phyloP scores from a whole-genome alignment of 768 basidiomycete species.

The Tricholoma sp. region DNA sequence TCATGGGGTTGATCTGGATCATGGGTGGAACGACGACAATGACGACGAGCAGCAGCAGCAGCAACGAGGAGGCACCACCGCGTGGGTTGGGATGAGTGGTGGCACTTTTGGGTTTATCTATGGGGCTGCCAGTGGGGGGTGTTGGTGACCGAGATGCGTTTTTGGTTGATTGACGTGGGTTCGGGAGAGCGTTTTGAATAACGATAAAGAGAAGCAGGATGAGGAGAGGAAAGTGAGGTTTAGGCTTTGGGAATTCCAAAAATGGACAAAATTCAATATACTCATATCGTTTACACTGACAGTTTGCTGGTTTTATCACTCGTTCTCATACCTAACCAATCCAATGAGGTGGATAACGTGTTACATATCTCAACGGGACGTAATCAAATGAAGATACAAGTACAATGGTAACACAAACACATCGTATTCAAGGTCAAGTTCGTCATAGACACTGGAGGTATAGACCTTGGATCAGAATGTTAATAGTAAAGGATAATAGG shows the following conservation, averaged over 20 bases:
- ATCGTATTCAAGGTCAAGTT: not conserved
- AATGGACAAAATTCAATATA: not conserved
- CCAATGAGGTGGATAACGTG: not conserved
- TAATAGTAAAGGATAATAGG: not conserved
- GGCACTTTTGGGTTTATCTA: too few species aligned
- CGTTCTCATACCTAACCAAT: not conserved
- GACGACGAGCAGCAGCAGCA: too few species aligned
- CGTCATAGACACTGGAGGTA: not conserved
- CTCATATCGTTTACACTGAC: not conserved
- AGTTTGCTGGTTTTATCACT: not conserved
- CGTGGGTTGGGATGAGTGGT: too few species aligned
- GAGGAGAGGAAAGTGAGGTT: not conserved
- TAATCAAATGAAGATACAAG: not conserved
- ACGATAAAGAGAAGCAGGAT: not conserved
- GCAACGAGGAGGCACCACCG: too few species aligned
- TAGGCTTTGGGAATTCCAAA: not conserved
- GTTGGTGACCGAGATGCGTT: too few species aligned
- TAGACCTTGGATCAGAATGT: not conserved
- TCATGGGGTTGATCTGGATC: too few species aligned
- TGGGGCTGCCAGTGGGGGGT: too few species aligned
- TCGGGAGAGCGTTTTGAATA: not conserved
- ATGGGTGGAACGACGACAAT: too few species aligned
- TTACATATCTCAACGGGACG: not conserved
- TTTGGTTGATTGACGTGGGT: too few species aligned
- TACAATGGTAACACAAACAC: not conserved